Base-by-base conservation (phyloP, 495 filamentous ascomycete genomes). In the Aspergillus sparsus region DNA sequence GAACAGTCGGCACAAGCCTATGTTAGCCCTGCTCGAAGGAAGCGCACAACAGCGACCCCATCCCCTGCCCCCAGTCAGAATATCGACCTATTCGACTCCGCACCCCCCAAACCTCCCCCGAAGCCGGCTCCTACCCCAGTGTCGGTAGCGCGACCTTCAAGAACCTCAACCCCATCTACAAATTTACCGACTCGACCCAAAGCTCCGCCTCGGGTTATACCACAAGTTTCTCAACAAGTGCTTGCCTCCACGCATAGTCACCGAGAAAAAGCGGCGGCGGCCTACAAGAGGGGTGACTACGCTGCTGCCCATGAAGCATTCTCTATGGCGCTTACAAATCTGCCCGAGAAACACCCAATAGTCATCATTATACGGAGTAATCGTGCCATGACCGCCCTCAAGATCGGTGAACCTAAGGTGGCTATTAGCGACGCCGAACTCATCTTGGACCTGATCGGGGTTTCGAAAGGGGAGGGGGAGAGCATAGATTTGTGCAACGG, bases 231-330 rank as follows among this genome's bases (percentile, higher is more conserved):
- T 0, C 69, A 83, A 10, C 79, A 83, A 49, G 87, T 87, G 3
- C 82, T 96, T 7, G 77, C 86, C 53, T 82, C 84, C 13, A 96
- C 92, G 13, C 86, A 86, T 45, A 78, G 83, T n/a, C 80, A 92
- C 53, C 89, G 95, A 15, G 80, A 86, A 55, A 85, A 86, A 53
- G 95, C 93, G 33, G 88, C 91, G 10, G 87, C 86, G 55, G 87
- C 92, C 62, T 98, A 96, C 80, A 98, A 97, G 73, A 85, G 90
- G 27, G 94, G 94, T 36, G 94, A 98, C 72, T 98, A 90, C 71
- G 87, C 89, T 12, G 80, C 86, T 4, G 95, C 94, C 0, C 90
- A 97, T 63, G 82, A 85, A 51, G 84, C 86, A 10, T 98, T 97
- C 77, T 85, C 88, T 0, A 78, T 83, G 37, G 89, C 94, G 2